Evolutionary conservation across 2,329 filamentous ascomycete genomes (phyloP).

Genomic region (Paraphaeosphaeria sporulosa): DNA sequence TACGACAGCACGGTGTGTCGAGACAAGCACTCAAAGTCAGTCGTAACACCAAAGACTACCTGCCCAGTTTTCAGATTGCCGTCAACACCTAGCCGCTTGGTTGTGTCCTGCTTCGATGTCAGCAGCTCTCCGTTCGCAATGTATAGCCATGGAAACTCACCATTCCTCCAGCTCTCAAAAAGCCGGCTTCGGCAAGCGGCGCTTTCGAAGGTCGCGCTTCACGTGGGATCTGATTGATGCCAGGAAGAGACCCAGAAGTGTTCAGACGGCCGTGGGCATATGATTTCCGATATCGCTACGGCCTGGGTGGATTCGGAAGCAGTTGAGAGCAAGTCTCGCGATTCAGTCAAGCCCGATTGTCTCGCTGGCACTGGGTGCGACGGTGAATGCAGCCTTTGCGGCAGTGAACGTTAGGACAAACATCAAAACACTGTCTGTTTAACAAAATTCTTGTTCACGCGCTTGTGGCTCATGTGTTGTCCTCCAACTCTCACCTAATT

Average conservation of each 20-base stretch:
- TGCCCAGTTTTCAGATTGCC: constrained; percentile 16
- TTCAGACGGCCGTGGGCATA: not conserved
- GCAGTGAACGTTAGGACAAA: not conserved
- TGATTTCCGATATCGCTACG: not conserved
- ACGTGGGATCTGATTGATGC: not conserved
- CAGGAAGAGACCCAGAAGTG: not conserved
- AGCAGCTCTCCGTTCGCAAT: constrained; percentile 15
- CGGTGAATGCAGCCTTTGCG: not conserved
- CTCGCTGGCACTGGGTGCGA: not conserved
- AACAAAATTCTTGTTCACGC: not conserved
- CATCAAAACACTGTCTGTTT: not conserved
- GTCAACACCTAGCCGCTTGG: constrained; percentile 10
- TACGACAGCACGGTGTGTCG: not conserved
- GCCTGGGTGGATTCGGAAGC: too few species aligned
- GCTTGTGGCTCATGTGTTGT: not conserved
- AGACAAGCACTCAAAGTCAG: not conserved
- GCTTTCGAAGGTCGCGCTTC: not conserved
- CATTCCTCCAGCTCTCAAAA: constrained; percentile 10
- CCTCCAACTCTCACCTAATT: not conserved
- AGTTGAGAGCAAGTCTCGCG: too few species aligned
- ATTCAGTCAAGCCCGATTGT: not conserved
- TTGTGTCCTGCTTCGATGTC: constrained; percentile 12
- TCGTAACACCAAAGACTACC: not conserved
- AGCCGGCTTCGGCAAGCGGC: not conserved
- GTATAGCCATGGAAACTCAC: constrained; percentile 15